Base-by-base conservation (phyloP, 768 basidiomycete genomes). In the Erythrobasidium yunnanense region DNA sequence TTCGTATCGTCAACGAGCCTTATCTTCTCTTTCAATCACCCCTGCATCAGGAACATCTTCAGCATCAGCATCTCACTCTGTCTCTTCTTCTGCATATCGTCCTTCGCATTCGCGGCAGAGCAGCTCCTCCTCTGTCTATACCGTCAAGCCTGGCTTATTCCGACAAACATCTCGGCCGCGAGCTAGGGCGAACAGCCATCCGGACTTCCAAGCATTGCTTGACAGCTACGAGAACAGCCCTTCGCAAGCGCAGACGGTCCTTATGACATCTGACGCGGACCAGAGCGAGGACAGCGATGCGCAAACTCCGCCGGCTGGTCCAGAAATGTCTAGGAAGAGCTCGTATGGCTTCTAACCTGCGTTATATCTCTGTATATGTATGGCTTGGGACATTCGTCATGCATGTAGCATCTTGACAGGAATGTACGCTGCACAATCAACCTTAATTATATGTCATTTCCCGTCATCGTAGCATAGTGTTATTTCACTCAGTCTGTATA, bases 161-260 rank as follows among this genome's bases (percentile, higher is more conserved):
- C 32, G 49, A 25, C 32, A 63, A 38, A 49, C 23, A 23, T 63
- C 60, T 8, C 29, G 52, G 23, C 53, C 54, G 8, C 15, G 65
- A 22, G 34, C 54, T 15, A 55, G 65, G 54, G 33, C 53, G 7
- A 66, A 55, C 30, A 50, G 45, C 2, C 65, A 66, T 52, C 65
- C 65, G 17, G 38, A 55, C 45, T 17, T 66, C 15, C 65, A 54
- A 25, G 65, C 65, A 29, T 45, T 66, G 18, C 23, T 66, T 33
- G 65, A 66, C 23, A 42, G 34, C 17, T 66, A 55, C 54, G 65
- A 66, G 38, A 42, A 42, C 11, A 42, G 38, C 38, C 38, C 38
- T 11, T 11, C 38, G 11, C n/a, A 11, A 11, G 38, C 38, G 38
- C 38, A 42, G 11, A 11, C 38, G 38, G 38, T 42, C 11, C 38